These are phyloP conservation scores for Cadophora luteo-olivacea DNA, from an alignment of 2,329 filamentous ascomycete genomes.

Conservation along the genomic window DNA sequence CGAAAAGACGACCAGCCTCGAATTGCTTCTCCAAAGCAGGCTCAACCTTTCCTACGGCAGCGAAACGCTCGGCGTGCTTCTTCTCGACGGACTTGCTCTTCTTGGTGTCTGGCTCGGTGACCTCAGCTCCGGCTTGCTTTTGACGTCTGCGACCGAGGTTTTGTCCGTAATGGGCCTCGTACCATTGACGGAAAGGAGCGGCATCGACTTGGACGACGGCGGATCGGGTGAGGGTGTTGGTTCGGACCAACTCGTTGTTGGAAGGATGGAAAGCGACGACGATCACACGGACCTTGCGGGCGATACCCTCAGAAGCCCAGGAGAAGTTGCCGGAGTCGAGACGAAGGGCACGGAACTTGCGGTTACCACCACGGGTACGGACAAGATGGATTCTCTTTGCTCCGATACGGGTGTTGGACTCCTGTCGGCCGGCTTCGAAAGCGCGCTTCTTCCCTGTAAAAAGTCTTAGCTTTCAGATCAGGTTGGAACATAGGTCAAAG, in stretches of 20 bases:
- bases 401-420: slow-evolving; percentile 99
- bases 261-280: slow-evolving; percentile 98
- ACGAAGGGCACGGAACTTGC: slow-evolving; percentile 98
- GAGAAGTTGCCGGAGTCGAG: slow-evolving; percentile 99
- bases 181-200: slow-evolving; percentile 99
- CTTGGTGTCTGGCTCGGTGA: slow-evolving; percentile 66
- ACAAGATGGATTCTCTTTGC: slow-evolving; percentile 95
- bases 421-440: slow-evolving; percentile 99
- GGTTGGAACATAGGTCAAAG: slow-evolving; percentile 74
- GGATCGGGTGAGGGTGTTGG: slow-evolving; percentile 99
- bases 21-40: slow-evolving; percentile 94
- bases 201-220: slow-evolving; percentile 99
- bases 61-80: slow-evolving; percentile 92
- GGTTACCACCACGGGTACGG: slow-evolving; percentile 97
- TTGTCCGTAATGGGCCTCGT: slow-evolving; percentile 99
- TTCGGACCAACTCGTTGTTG: slow-evolving; percentile 99
- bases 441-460: slow-evolving; percentile 88
- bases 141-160: slow-evolving; percentile 88
- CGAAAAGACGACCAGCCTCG: slow-evolving; percentile 97
- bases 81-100: slow-evolving; percentile 95
- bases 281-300: slow-evolving; percentile 99
- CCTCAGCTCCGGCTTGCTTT: slow-evolving; percentile 66
- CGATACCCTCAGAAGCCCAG: slow-evolving; percentile 96
- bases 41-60: slow-evolving; percentile 91
- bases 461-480: slow-evolving; percentile 55